Base-by-base conservation (phyloP, 768 basidiomycete genomes). In the Stropharia rugosoannulata region DNA sequence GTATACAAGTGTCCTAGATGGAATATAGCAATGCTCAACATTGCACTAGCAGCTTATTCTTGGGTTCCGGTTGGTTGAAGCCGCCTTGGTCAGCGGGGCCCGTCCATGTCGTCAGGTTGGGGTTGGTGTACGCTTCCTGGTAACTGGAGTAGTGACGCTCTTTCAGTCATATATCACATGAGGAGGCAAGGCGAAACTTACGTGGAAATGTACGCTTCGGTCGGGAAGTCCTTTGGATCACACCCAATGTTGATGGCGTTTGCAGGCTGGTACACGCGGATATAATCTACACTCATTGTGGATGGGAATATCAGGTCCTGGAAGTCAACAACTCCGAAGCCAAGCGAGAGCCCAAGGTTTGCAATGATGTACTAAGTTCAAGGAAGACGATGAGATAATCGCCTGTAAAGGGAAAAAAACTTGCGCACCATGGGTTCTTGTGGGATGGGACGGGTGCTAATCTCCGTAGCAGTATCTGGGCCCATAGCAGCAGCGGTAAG, bases 211-310 rank as follows among this genome's bases (percentile, higher is more conserved):
- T 96, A 96, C 0, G 78, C 70, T 10, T 75, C 67, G 0, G 95
- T 97, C 0, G 95, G 93, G 68, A 80, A 86, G 12, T 82, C 78
- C 9, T 70, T 62, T 4, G 93, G 91, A 63, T 93, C 89, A 59
- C 87, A 89, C 0, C 86, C 84, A 49, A 86, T 72, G 60, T 84
- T 84, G 37, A 74, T 66, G 4, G 71, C 64, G 57, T 79, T 70
- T 45, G 72, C 65, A 11, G 74, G 74, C 59, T 87, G 86, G 60
- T 87, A 89, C 6, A 96, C 89, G 1, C 94, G 82, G 54, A 95
- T 84, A 56, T 85, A 95, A 65, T 96, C 94, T 48, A 95, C 73
- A 52, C 74, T 74, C 88, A 95, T 86, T 25, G 73, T 76, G 8
- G 80, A 68, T 4, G 84, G 84, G 63, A 87, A 78, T 16, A 70